Evolutionary conservation across 208 protist genomes (phyloP).

Genomic region (Giardia muris): DNA sequence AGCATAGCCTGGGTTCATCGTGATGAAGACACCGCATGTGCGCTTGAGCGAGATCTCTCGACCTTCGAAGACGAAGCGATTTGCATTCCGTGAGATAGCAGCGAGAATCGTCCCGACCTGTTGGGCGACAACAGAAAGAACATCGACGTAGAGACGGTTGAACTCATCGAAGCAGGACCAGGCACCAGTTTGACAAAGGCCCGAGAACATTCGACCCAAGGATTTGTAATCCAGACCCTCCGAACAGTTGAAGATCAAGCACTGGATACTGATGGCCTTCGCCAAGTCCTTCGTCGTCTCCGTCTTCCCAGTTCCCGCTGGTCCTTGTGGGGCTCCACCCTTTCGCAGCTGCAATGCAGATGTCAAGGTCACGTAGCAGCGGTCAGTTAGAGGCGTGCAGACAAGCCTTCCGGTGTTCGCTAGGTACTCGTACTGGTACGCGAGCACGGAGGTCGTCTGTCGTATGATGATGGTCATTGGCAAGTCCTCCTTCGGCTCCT

Average conservation of each 20-base stretch:
- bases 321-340: conserved; percentile 79
- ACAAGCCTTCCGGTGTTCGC: conserved; percentile 85
- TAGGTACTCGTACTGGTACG: conserved; percentile 89
- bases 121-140: conserved; percentile 92
- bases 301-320: conserved; percentile 91
- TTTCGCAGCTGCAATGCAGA: conserved; percentile 75
- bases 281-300: conserved; percentile 93
- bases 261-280: conserved; percentile 79
- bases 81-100: conserved; percentile 73
- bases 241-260: conserved; percentile 93
- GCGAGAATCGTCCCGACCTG: conserved; percentile 75
- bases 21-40: conserved; percentile 82
- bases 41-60: conserved; percentile 76
- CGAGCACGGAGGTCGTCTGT: conserved; percentile 66
- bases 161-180: conserved; percentile 85
- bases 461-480: conserved; percentile 56
- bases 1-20: conserved; percentile 93
- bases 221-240: conserved; percentile 84
- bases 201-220: conserved; percentile 73
- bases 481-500: not conserved
- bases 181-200: conserved; percentile 81
- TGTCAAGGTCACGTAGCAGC: conserved; percentile 88
- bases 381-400: conserved; percentile 82
- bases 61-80: conserved; percentile 65
- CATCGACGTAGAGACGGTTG: conserved; percentile 88